phyloP scores from a whole-genome alignment of 1,284 basidiomycete genomes.

The Ustilago crameri region DNA sequence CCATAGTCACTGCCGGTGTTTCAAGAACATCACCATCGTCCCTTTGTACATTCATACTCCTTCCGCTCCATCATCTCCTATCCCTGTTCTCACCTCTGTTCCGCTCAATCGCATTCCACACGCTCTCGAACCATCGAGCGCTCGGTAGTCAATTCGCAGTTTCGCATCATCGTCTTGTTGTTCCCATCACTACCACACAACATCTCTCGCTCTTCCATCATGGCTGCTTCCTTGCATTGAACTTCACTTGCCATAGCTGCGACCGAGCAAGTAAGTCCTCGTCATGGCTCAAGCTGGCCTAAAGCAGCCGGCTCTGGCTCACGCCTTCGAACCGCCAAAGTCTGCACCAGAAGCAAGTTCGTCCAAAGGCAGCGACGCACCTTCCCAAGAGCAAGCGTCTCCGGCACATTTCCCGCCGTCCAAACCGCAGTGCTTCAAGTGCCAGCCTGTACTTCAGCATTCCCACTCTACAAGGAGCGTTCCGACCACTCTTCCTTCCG shows the following conservation, averaged over 20 bases:
- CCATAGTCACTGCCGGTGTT: not conserved
- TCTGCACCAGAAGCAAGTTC: slow-evolving; percentile 1
- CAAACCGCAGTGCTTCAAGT: slow-evolving; percentile 27
- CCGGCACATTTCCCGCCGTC: slow-evolving; percentile 24
- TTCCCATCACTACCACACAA: not conserved
- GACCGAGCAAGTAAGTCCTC: not conserved
- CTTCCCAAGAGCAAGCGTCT: not conserved
- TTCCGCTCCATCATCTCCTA: not conserved
- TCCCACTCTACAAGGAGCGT: slow-evolving; percentile 20
- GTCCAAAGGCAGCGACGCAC: too few species aligned
- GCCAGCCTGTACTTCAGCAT: slow-evolving; percentile 28
- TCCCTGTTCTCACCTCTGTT: not conserved
- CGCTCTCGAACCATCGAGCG: not conserved
- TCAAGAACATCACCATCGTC: not conserved
- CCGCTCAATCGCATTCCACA: too few species aligned
- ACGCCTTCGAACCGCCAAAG: slow-evolving; percentile 14
- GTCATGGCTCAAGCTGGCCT: not conserved
- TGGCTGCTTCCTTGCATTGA: not conserved
- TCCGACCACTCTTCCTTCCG: slow-evolving; percentile 9
- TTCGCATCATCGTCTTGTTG: not conserved
- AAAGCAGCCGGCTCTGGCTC: not conserved
- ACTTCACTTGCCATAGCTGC: not conserved
- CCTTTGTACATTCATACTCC: not conserved
- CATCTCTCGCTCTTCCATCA: not conserved
- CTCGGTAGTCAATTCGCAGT: not conserved